Percentiles rank a stretch among this genome's conserved stretches.
These are phyloP conservation scores for Triticum dicoccoides DNA, from an alignment of 176 grass and related monocot genomes.

Conservation along the genomic window DNA sequence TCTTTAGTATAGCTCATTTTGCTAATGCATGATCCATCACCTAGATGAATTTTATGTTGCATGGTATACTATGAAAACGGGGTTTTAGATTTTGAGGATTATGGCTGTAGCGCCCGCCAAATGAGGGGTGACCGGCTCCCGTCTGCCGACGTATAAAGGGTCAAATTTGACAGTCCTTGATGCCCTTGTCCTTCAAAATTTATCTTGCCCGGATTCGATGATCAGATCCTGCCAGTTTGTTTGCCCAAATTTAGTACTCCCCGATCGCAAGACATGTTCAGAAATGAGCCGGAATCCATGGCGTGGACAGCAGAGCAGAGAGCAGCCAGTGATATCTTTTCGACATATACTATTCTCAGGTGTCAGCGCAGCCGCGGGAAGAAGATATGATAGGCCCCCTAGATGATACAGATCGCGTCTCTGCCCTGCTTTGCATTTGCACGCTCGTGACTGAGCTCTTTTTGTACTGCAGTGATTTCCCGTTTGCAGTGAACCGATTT, in stretches of 20 bases:
- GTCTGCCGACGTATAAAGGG: too few species aligned
- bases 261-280: not conserved
- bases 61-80: too few species aligned
- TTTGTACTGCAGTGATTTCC: not conserved
- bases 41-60: too few species aligned
- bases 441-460: constrained; percentile 10
- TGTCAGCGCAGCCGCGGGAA: constrained; percentile 23
- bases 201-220: not conserved
- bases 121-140: too few species aligned
- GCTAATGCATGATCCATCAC: too few species aligned
- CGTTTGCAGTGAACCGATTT: not conserved
- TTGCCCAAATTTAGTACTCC: not conserved
- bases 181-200: too few species aligned
- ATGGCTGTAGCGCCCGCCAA: too few species aligned
- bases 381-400: constrained; percentile 23
- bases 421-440: not conserved
- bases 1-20: too few species aligned
- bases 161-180: too few species aligned
- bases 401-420: constrained; percentile 2
- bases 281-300: not conserved
- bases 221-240: not conserved
- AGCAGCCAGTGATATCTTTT: not conserved
- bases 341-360: not conserved
- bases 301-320: not conserved
- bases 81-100: too few species aligned